Evolutionary conservation across 352 stramenopile species (phyloP), one percentile per base, ranked within the genome.

Genomic region (Pythium insidiosum): DNA sequence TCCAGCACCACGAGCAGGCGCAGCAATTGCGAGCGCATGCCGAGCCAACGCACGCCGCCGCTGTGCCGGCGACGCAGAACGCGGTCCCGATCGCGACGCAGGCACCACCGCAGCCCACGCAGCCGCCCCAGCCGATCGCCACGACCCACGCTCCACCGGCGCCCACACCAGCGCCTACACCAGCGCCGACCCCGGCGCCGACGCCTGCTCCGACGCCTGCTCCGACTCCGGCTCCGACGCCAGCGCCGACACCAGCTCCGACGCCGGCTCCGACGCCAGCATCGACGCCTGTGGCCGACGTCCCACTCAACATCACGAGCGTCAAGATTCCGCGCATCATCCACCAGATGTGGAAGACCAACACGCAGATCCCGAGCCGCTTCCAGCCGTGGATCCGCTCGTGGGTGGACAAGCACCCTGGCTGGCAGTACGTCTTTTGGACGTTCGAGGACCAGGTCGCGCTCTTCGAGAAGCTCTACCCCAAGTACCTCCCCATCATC

Each of bases 381-480:
- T 79, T 84, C 48, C 44, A 54, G 13, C 61, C 71, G 41, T 84
- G 68, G 71, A 79, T 84, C 66, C 59, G 54, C 16, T 76, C 57
- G 45, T 84, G 68, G 66, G 35, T 43, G n/a, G 37, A 53, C 7
- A 36, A 50, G 21, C 62, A 84, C 28, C 63, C 66, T 2, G 47
- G 36, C 7, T 81, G 66, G 65, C 59, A 45, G 21, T 84, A 81
- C 57, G 66, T 80, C 26, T 84, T 77, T 37, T 84, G 68, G 68
- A 70, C 58, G 0, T 63, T 81, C 45, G 53, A 50, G 21, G 68
- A 84, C 63, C 81, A 79, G 35, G 48, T 81, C 24, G 42, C 38
- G 3, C 38, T 84, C 4, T 84, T 81, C 29, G 45, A 78, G 26
- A 38, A 35, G 3, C 46, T 74, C 15, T 82, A 79, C 22, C 64